Percentiles rank a stretch among this genome's conserved stretches.
Conservation (phyloP, 2,329 filamentous ascomycete genomes). For the Allantophomopsis lycopodina region DNA sequence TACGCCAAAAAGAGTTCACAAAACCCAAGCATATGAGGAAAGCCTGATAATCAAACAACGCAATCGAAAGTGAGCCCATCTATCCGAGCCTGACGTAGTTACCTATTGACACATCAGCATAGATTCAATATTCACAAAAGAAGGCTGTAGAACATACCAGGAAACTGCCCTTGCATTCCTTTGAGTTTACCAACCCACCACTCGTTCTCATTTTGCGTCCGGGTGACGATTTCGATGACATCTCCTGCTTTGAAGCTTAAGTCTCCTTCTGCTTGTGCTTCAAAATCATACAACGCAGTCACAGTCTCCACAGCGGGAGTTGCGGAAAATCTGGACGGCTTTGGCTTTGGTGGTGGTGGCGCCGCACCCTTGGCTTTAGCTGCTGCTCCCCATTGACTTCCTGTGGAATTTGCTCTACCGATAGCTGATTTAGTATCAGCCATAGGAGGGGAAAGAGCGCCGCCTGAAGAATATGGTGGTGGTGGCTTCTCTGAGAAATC, state of each 20-base stretch:
- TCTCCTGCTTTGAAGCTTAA: conserved; percentile 83
- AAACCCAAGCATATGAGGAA: too few relatives aligned
- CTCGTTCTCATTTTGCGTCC: conserved; percentile 86
- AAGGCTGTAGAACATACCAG: conserved; percentile 45
- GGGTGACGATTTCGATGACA: conserved; percentile 71
- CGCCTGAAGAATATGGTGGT: conserved; percentile 59
- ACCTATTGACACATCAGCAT: too few relatives aligned
- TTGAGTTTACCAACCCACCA: conserved; percentile 86
- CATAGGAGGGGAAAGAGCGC: conserved; percentile 8
- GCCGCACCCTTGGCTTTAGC: conserved; percentile 55
- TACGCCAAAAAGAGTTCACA: too few relatives aligned
- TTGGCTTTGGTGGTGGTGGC: conserved; percentile 65
- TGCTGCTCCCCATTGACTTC: conserved; percentile 28
- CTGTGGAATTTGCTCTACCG: conserved; percentile 24
- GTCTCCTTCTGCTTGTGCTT: conserved; percentile 89
- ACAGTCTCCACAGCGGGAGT: conserved; percentile 59
- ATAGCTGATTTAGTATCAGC: conserved; percentile 15
- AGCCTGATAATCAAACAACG: too few relatives aligned
- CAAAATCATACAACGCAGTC: conserved; percentile 90
- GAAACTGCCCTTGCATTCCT: conserved; percentile 81
- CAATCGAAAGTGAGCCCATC: too few relatives aligned
- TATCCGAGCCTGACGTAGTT: too few relatives aligned
- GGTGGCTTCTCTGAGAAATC: conserved; percentile 45
- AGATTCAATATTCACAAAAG: too few relatives aligned
- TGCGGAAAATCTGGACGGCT: conserved; percentile 60